These are phyloP conservation scores for Boletus patriciae DNA, from an alignment of 768 basidiomycete species.

Conservation along the genomic window DNA sequence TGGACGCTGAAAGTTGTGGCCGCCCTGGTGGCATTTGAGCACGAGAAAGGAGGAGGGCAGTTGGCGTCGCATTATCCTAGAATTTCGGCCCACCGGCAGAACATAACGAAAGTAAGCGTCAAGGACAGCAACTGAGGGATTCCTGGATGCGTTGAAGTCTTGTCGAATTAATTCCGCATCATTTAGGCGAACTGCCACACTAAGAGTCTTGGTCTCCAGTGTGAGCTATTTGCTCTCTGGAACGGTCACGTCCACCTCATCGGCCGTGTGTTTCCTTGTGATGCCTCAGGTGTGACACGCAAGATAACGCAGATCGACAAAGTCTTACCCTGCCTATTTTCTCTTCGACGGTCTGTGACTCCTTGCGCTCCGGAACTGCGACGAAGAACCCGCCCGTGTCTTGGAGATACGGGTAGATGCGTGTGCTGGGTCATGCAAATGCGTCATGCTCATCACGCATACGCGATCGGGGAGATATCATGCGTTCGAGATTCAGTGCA, in stretches of 20 bases:
- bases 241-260: constrained; percentile 39
- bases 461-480: not conserved
- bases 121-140: constrained; percentile 57
- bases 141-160: constrained; percentile 88
- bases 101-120: not conserved
- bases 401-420: constrained; percentile 93
- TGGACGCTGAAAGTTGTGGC: constrained; percentile 59
- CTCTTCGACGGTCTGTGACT: constrained; percentile 2
- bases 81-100: not conserved
- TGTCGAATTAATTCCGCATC: constrained; percentile 77
- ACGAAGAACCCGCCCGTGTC: constrained; percentile 98
- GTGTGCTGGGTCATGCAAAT: constrained; percentile 50
- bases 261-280: constrained; percentile 47
- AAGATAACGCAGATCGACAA: not conserved
- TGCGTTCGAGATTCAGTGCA: constrained; percentile 54
- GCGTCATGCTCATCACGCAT: not conserved
- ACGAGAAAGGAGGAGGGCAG: constrained; percentile 88
- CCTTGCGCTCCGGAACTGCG: constrained; percentile 72
- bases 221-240: constrained; percentile 54
- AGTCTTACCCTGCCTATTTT: constrained; percentile 16
- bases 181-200: constrained; percentile 80
- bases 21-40: constrained; percentile 90
- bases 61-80: constrained; percentile 88
- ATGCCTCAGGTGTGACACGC: constrained; percentile 2
- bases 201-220: constrained; percentile 63